Evolutionary conservation across 2,329 filamentous ascomycete species (phyloP).

Genomic region (Juglanconis oblonga): DNA sequence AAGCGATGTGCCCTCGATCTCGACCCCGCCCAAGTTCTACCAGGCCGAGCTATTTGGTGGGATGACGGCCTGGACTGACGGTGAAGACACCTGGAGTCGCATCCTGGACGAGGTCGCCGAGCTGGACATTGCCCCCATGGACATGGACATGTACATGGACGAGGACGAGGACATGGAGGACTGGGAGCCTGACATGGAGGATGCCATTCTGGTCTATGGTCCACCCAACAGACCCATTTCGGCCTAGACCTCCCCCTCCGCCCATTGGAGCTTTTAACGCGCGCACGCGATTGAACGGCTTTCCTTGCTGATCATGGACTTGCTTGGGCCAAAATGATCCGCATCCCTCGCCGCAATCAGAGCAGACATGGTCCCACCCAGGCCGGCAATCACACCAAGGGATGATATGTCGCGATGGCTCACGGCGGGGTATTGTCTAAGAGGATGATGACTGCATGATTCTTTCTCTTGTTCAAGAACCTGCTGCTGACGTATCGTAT

Average conservation of each 20-base stretch:
- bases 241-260: neutral
- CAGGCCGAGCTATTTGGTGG: slow-evolving; percentile 12
- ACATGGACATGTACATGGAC: slow-evolving; percentile 17
- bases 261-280: neutral
- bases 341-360: neutral
- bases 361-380: slow-evolving; percentile 4
- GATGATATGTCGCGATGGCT: slow-evolving; percentile 1
- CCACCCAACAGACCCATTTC: neutral
- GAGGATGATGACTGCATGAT: slow-evolving; percentile 14
- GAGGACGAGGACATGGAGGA: slow-evolving; percentile 16
- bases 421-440: slow-evolving; percentile 17
- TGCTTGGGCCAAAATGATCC: neutral
- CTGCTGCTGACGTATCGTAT: slow-evolving; percentile 40
- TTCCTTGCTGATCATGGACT: neutral
- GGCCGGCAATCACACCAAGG: neutral
- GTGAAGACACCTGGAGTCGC: slow-evolving; percentile 27
- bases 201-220: neutral
- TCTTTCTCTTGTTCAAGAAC: slow-evolving; percentile 24
- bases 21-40: slow-evolving; percentile 13
- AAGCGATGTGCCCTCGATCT: slow-evolving; percentile 13
- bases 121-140: slow-evolving; percentile 14
- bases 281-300: neutral
- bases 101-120: slow-evolving; percentile 17
- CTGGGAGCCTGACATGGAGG: slow-evolving; percentile 18
- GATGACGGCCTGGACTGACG: slow-evolving; percentile 6